phyloP scores from a whole-genome alignment of 2,329 filamentous ascomycete species.

The Phyllosticta ampelicida region DNA sequence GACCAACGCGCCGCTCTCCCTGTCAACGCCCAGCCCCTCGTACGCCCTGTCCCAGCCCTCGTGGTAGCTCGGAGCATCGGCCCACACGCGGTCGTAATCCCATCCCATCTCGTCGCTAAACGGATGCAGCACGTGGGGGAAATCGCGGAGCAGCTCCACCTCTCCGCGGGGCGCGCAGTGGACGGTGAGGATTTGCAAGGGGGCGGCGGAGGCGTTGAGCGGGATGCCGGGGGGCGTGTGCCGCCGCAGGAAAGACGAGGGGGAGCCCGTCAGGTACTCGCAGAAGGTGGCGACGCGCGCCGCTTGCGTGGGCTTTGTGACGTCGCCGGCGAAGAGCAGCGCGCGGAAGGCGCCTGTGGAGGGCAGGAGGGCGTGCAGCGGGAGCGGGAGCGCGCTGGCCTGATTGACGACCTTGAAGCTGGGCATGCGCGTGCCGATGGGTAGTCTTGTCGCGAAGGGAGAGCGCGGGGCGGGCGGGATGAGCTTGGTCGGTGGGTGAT shows the following conservation, averaged over 20 bases:
- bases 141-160: constrained; percentile 31
- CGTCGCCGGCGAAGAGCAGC: constrained; percentile 51
- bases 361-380: constrained; percentile 46
- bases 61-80: constrained; percentile 36
- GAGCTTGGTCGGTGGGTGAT: constrained; percentile 10
- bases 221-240: constrained; percentile 29
- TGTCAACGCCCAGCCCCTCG: constrained; percentile 48
- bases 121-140: constrained; percentile 35
- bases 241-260: constrained; percentile 32
- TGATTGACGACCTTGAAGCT: constrained; percentile 52
- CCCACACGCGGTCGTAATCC: constrained; percentile 36
- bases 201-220: constrained; percentile 38
- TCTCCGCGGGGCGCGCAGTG: constrained; percentile 44
- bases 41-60: constrained; percentile 39
- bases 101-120: constrained; percentile 29
- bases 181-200: constrained; percentile 46
- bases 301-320: constrained; percentile 36
- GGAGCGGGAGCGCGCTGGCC: constrained; percentile 44
- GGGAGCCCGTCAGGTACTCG: constrained; percentile 23
- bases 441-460: constrained; percentile 35
- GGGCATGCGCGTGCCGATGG: constrained; percentile 47
- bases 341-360: constrained; percentile 50
- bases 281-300: constrained; percentile 40
- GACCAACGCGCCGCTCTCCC: constrained; percentile 45
- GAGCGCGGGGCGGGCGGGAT: constrained; percentile 22